These are phyloP conservation scores for Chlamydomonas sp. DNA, from an alignment of 139 green algal genomes.

Conservation along the genomic window DNA sequence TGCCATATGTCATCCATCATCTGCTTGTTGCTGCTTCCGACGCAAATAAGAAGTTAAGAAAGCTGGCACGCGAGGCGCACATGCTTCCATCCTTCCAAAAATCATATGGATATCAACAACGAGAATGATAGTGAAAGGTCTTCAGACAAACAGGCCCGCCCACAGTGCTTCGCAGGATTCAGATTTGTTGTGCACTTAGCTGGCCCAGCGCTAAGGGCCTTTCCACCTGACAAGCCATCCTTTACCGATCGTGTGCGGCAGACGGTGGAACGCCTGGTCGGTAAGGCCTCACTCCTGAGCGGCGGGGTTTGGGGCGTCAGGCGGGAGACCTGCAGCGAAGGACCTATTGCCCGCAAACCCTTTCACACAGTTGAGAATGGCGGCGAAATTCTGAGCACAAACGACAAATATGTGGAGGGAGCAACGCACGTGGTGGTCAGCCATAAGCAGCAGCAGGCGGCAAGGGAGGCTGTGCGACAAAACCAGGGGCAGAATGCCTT, in stretches of 20 bases:
- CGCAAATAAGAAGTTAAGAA: no score
- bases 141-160: no score
- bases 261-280: not conserved
- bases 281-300: not conserved
- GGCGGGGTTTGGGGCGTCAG: not conserved
- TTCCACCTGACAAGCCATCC: not conserved
- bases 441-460: constrained; percentile 8
- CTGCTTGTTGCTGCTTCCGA: no score
- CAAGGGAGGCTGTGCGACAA: not conserved
- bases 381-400: not conserved
- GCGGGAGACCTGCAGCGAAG: no score
- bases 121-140: no score
- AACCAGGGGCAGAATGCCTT: not conserved
- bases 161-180: not conserved
- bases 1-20: no score
- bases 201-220: not conserved
- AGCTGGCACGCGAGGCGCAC: no score
- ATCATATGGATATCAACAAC: no score
- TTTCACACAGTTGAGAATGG: constrained; percentile 1
- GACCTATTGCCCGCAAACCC: not conserved
- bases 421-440: constrained; percentile 5
- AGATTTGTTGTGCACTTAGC: not conserved
- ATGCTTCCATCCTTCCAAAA: no score
- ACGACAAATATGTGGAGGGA: not conserved
- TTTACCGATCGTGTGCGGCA: not conserved